A percentile compares a stretch with the other conserved stretches of the same genome.
phyloP scores from a whole-genome alignment of 2,329 filamentous ascomycete genomes.

The Fonsecaea nubica region DNA sequence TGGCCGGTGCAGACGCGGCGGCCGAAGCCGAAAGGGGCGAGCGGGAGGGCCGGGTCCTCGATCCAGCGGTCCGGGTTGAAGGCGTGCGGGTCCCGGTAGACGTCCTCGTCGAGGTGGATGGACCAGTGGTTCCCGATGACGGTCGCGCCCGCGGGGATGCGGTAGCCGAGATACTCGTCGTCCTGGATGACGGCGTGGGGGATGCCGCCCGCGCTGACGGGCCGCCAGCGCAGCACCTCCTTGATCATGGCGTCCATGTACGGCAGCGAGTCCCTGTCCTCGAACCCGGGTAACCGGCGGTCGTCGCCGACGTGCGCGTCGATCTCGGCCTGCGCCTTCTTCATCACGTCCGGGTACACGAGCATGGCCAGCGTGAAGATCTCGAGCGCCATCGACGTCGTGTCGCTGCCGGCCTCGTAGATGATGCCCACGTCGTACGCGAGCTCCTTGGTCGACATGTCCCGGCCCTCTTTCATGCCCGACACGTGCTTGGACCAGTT shows the following conservation, averaged over 20 bases:
- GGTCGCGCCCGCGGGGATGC: slow-evolving; percentile 57
- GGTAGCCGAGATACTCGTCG: slow-evolving; percentile 57
- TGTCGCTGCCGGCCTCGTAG: slow-evolving; percentile 44
- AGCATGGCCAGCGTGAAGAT: slow-evolving; percentile 43
- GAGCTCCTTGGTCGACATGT: slow-evolving; percentile 51
- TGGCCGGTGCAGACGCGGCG: slow-evolving; percentile 54
- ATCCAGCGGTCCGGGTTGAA: slow-evolving; percentile 47
- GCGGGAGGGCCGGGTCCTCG: slow-evolving; percentile 49
- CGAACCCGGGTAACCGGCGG: slow-evolving; percentile 44
- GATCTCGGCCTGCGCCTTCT: slow-evolving; percentile 43
- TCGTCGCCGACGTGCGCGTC: slow-evolving; percentile 43
- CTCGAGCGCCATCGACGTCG: slow-evolving; percentile 43
- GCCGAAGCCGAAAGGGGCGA: slow-evolving; percentile 64
- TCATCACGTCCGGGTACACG: slow-evolving; percentile 36
- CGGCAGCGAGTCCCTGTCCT: slow-evolving; percentile 43
- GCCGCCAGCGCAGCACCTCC: slow-evolving; percentile 48
- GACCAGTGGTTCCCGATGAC: slow-evolving; percentile 55
- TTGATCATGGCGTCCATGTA: slow-evolving; percentile 45
- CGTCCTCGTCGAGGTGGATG: slow-evolving; percentile 52
- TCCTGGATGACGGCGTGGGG: slow-evolving; percentile 53
- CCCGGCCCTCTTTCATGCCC: slow-evolving; percentile 47
- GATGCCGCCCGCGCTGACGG: slow-evolving; percentile 47
- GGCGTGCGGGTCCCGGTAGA: slow-evolving; percentile 48
- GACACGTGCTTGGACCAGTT: slow-evolving; percentile 39
- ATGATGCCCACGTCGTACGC: slow-evolving; percentile 51